Evolutionary conservation across 2,329 filamentous ascomycete genomes (phyloP), one percentile per base, ranked within the genome.

Genomic region (Mariannaea elegans): DNA sequence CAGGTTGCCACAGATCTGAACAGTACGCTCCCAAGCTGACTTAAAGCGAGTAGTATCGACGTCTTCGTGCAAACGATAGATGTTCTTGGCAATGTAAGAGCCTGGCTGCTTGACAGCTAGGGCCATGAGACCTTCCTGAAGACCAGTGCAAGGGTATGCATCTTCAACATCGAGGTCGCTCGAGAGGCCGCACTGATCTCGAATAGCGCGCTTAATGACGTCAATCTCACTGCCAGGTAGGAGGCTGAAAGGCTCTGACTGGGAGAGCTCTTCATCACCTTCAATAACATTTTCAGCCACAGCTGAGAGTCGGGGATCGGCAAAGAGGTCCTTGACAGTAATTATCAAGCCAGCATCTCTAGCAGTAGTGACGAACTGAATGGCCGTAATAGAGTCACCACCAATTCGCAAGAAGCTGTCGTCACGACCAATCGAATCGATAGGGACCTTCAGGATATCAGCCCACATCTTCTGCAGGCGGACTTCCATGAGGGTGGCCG

Each of bases 41-140:
- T 54, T n/a, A 54, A 54, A 3, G 18, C 29, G 21, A 8, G 10
- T 16, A 31, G 2, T 9, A 8, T 54, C 32, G 2, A 54, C 31
- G 13, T 14, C 23, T 1, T 21, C 16, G 1, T 41, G 51, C 2
- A 54, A n/a, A 23, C 34, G 31, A 12, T 54, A 47, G 14, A 54
- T 16, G 23, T 46, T 32, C 29, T 48, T 56, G 32, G 52, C 54
- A 23, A 62, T 56, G 34, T 64, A 64, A 9, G 47, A 51, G 7
- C 57, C 56, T 27, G 56, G 42, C 12, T 51, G 59, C 49, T 59
- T 59, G 18, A 50, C 32, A 9, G 59, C 53, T 6, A 62, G 42
- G 3, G 61, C 67, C 27, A 79, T 61, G 2, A 80, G 66, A 3
- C 76, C 74, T 54, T 73, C 73, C 32, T 79, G 77, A 0, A 78